Evolutionary conservation across 176 grass and related monocot genomes (phyloP), one percentile per base, ranked within the genome.

Genomic region (Triticum monococcum): DNA sequence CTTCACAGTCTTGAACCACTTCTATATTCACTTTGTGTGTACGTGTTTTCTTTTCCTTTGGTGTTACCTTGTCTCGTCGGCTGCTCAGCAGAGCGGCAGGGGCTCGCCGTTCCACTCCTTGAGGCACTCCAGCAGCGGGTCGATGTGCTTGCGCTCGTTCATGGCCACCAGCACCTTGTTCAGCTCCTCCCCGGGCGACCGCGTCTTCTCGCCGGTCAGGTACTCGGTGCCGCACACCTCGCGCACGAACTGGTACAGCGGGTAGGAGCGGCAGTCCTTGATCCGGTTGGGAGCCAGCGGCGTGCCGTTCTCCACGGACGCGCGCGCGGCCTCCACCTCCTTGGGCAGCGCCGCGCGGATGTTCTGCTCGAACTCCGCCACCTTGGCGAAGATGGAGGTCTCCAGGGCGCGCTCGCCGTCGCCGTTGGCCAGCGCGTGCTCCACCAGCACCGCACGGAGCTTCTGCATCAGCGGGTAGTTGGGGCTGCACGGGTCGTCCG

Each of bases 401-500:
- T 87, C 86, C 11, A 69, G 31, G 70, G 81, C 86, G 62, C 90
- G 79, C 84, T 97, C 94, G 50, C 81, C 88, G 10, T 92, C 79
- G 69, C 94, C 91, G 73, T 97, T 97, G 41, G 37, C 67, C 36
- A 97, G 88, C 26, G 94, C 94, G 52, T 92, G 91, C 87, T 97
- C 94, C 68, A 97, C 87, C 30, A 97, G 83, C 79, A 93, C 92
- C 11, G 92, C 82, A 69, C 94, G 84, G 22, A 97, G 87, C 94
- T 97, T 97, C 94, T 94, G 94, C 79, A 89, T 91, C 63, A 97
- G 81, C 4, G 94, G 94, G 79, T 97, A 97, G 82, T 85, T 97
- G 57, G 83, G 28, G 85, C 89, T 92, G 91, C 94, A 97, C 0
- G 94, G 94, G 89, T 97, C 94, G 79, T 97, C 94, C 4, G 94